Evolutionary conservation across 768 basidiomycete genomes (phyloP), one percentile per base, ranked within the genome.

Genomic region (Lactarius deliciosus): DNA sequence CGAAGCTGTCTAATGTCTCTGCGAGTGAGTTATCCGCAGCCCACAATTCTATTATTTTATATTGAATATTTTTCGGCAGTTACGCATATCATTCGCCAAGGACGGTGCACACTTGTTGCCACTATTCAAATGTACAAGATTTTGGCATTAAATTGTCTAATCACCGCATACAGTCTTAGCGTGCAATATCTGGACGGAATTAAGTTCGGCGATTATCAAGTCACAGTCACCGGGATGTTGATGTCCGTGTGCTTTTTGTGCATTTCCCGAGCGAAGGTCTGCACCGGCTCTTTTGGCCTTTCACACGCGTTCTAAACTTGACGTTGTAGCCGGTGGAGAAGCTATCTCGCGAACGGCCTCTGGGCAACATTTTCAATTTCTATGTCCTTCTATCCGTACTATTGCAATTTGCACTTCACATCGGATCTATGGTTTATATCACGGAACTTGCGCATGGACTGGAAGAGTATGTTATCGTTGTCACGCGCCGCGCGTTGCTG

Each of bases 81-180:
- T 73, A 90, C 92, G 22, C 95, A 96, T 75, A 98, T 99, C 75
- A 97, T 99, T 71, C 88, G 97, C 22, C 97, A 98, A 78, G 97
- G 97, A 28, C 92, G 97, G 34, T 98, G 97, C 80, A 99, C 97
- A 1, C 86, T 99, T 20, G 97, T 98, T 55, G 97, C 97, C 2
- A 99, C 97, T 3, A 91, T 96, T 62, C 97, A 99, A 79, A 99
- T 99, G 97, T 99, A 98, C 86, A 97, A 98, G 81, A 99, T 99
- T 71, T 81, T 99, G 43, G 97, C 96, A 1, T 80, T 99, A 64
- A 99, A 98, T 75, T 98, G 97, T 74, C 81, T 99, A 50, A 99
- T 98, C 77, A 96, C 96, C 3, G 97, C 97, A n/a, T 98, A 96
- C 79, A 96, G 93, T 75, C 81, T 98, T 68, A 95, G 92, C 71